phyloP scores from a whole-genome alignment of 768 basidiomycete species.

The Auriculariales sp. region DNA sequence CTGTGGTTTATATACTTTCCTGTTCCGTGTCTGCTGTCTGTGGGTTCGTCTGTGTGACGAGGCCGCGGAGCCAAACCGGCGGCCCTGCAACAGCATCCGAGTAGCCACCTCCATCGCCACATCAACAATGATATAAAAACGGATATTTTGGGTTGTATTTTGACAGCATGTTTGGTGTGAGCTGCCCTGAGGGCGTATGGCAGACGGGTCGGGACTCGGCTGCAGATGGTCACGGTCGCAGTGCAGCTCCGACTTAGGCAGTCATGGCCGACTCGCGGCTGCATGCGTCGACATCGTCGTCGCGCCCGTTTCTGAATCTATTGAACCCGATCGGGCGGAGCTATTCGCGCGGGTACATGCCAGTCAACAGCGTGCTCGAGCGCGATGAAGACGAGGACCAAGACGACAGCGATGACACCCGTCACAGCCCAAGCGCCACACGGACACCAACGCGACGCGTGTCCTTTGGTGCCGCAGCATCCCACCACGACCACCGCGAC shows the following conservation, averaged over 20 bases:
- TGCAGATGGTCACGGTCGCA: slow-evolving; percentile 65
- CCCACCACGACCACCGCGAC: slow-evolving; percentile 47
- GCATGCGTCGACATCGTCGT: slow-evolving; percentile 30
- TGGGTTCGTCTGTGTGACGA: no score
- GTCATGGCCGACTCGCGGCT: slow-evolving; percentile 7
- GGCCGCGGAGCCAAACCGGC: no score
- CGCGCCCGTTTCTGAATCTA: slow-evolving; percentile 68
- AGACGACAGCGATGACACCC: slow-evolving; percentile 31
- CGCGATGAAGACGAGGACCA: slow-evolving; percentile 53
- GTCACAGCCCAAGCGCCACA: slow-evolving; percentile 53
- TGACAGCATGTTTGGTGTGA: slow-evolving; percentile 18
- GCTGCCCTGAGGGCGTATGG: slow-evolving; percentile 25
- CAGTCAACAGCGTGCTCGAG: slow-evolving; percentile 43
- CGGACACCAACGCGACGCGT: slow-evolving; percentile 28
- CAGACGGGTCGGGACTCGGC: slow-evolving; percentile 26
- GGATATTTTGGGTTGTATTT: slow-evolving; percentile 24
- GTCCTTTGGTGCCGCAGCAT: slow-evolving; percentile 41
- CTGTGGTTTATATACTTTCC: no score
- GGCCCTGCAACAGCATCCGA: no score
- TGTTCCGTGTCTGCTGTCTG: no score
- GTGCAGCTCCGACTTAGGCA: slow-evolving; percentile 58
- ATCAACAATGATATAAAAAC: no score
- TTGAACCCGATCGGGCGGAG: slow-evolving; percentile 65
- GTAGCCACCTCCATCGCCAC: no score
- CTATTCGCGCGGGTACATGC: slow-evolving; percentile 55